phyloP scores from a whole-genome alignment of 352 stramenopile genomes.

The Phytophthora colocasiae region DNA sequence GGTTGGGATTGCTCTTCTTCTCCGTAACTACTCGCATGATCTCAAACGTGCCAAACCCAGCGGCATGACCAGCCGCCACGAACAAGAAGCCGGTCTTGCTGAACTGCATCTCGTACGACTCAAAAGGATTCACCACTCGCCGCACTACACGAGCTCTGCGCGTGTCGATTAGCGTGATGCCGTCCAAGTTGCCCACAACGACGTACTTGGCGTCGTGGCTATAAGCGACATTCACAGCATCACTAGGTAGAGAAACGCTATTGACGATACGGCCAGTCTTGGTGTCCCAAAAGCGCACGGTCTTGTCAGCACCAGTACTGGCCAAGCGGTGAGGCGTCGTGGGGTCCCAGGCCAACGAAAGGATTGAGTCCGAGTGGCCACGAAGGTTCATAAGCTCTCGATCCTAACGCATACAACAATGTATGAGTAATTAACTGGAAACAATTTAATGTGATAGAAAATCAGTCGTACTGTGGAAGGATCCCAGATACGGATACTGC shows the following conservation, averaged over 20 bases:
- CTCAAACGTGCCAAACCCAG: slow-evolving; percentile 83
- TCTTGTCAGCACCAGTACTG: slow-evolving; percentile 82
- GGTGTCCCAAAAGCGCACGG: slow-evolving; percentile 84
- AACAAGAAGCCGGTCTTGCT: slow-evolving; percentile 82
- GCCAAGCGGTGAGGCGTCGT: slow-evolving; percentile 65
- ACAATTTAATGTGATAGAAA: not conserved
- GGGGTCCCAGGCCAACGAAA: slow-evolving; percentile 81
- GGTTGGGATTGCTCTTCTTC: slow-evolving; percentile 81
- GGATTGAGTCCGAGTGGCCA: slow-evolving; percentile 77
- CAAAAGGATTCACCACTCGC: slow-evolving; percentile 82
- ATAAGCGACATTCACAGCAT: slow-evolving; percentile 83
- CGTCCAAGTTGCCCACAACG: slow-evolving; percentile 75
- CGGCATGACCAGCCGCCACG: slow-evolving; percentile 77
- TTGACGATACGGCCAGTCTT: slow-evolving; percentile 83
- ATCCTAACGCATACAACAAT: slow-evolving; percentile 33
- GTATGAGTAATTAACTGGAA: not conserved
- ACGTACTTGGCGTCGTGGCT: slow-evolving; percentile 86
- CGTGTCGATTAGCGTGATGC: slow-evolving; percentile 84
- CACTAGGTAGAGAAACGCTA: slow-evolving; percentile 77
- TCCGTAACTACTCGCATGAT: slow-evolving; percentile 83
- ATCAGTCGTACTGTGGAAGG: slow-evolving; percentile 50
- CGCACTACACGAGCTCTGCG: slow-evolving; percentile 83
- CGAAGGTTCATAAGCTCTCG: slow-evolving; percentile 66
- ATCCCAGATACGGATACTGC: slow-evolving; percentile 83
- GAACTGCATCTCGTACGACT: slow-evolving; percentile 87